A percentile compares a stretch with the other conserved stretches of the same genome.
These are phyloP conservation scores for Hypoxylon fuscum DNA, from an alignment of 495 filamentous ascomycete genomes.

Conservation along the genomic window DNA sequence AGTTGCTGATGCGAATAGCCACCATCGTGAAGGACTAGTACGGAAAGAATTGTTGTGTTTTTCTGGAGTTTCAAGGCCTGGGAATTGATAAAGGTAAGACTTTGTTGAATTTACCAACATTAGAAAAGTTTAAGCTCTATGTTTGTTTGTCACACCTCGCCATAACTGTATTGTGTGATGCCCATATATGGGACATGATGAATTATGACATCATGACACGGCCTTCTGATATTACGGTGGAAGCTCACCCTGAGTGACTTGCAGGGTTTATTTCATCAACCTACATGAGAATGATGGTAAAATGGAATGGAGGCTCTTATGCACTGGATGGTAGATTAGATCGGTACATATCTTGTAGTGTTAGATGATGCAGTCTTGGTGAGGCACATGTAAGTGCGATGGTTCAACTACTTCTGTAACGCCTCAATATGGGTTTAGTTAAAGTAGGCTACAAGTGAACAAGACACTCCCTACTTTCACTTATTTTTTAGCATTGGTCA, in stretches of 20 bases:
- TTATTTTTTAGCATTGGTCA: too few relatives aligned
- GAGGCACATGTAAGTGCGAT: too few relatives aligned
- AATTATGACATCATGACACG: slow-evolving; percentile 41
- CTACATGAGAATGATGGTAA: neutral
- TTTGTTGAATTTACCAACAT: slow-evolving; percentile 19
- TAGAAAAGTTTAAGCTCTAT: slow-evolving; percentile 1
- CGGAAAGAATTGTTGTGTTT: neutral
- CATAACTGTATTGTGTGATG: slow-evolving; percentile 35
- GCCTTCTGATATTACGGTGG: neutral
- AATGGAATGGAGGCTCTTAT: slow-evolving; percentile 20
- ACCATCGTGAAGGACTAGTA: slow-evolving; percentile 32
- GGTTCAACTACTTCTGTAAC: too few relatives aligned
- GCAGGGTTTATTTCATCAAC: slow-evolving; percentile 19
- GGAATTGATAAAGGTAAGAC: neutral
- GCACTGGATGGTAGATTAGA: neutral
- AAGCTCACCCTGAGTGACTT: neutral
- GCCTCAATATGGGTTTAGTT: too few relatives aligned
- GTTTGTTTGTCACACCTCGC: neutral
- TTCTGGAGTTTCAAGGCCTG: neutral
- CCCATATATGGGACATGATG: slow-evolving; percentile 32
- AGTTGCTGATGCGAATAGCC: slow-evolving; percentile 32
- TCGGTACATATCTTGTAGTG: too few relatives aligned
- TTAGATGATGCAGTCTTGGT: too few relatives aligned
- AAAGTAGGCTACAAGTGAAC: too few relatives aligned
- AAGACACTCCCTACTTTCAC: too few relatives aligned